These are phyloP conservation scores for Lasiosphaeris hirsuta DNA, from an alignment of 495 filamentous ascomycete species.

Conservation along the genomic window DNA sequence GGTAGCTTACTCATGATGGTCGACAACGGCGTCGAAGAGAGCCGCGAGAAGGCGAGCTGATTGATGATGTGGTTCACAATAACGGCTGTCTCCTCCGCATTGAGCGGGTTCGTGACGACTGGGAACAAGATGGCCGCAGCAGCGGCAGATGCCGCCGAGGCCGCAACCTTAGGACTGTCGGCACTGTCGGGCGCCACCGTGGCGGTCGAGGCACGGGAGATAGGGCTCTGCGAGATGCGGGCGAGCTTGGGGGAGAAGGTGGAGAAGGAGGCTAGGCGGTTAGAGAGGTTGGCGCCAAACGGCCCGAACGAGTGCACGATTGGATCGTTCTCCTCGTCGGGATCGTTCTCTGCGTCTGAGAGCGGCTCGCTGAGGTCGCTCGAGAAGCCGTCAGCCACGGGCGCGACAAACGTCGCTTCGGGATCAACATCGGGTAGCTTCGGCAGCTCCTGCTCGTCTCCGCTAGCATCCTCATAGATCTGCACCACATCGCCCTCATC, in stretches of 20 bases:
- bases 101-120: constrained; percentile 34
- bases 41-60: constrained; percentile 91
- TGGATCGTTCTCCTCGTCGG: constrained; percentile 90
- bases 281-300: constrained; percentile 76
- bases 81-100: constrained; percentile 33
- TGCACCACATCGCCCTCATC: constrained; percentile 37
- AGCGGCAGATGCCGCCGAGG: constrained; percentile 4
- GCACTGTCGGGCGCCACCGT: constrained; percentile 14
- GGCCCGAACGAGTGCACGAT: constrained; percentile 87
- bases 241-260: constrained; percentile 49
- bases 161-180: constrained; percentile 10
- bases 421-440: constrained; percentile 15
- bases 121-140: constrained; percentile 21
- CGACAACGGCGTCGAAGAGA: constrained; percentile 89
- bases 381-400: constrained; percentile 43
- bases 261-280: constrained; percentile 71
- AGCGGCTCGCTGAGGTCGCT: constrained; percentile 62
- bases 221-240: not conserved
- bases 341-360: constrained; percentile 65
- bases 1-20: constrained; percentile 84
- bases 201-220: not conserved
- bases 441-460: constrained; percentile 42
- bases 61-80: constrained; percentile 81
- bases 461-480: constrained; percentile 58
- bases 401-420: constrained; percentile 33